phyloP scores from a whole-genome alignment of 1,284 basidiomycete species.

The Meira miltonrushii region DNA sequence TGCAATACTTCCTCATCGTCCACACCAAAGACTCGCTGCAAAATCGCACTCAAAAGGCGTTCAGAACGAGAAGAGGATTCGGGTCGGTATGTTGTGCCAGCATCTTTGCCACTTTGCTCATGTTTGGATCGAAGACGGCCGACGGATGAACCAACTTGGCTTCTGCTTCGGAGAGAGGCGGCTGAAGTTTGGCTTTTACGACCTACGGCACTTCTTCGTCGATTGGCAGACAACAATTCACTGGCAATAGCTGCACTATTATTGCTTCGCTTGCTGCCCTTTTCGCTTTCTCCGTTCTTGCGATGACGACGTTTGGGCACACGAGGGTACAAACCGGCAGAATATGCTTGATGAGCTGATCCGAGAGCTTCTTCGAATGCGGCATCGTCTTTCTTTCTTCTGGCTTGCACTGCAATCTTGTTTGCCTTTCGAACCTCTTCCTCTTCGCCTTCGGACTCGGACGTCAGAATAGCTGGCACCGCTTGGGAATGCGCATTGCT shows the following conservation, averaged over 20 bases:
- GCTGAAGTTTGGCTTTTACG: not conserved
- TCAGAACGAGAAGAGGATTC: not conserved
- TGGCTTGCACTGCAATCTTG: not conserved
- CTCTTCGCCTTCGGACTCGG: constrained; percentile 9
- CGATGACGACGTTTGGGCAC: constrained; percentile 5
- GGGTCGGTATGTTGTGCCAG: not conserved
- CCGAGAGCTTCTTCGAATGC: constrained; percentile 9
- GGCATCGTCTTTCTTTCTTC: not conserved
- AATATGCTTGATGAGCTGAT: not conserved
- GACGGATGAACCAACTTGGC: not conserved
- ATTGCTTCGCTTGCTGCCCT: constrained; percentile 10
- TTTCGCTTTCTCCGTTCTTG: constrained; percentile 4
- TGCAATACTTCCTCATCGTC: constrained; percentile 8
- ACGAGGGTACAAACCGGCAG: not conserved
- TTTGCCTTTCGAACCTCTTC: constrained; percentile 5
- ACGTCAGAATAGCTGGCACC: not conserved
- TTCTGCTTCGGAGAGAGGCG: not conserved
- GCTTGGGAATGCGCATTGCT: not conserved
- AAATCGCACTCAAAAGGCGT: not conserved
- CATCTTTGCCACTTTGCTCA: not conserved
- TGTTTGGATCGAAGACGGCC: not conserved
- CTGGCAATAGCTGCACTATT: constrained; percentile 5
- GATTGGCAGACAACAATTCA: not conserved
- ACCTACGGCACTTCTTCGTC: not conserved
- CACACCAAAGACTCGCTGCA: constrained; percentile 3